These are phyloP conservation scores for Smittium culicis DNA, from an alignment of 371 early-diverging fungal species.

Conservation along the genomic window DNA sequence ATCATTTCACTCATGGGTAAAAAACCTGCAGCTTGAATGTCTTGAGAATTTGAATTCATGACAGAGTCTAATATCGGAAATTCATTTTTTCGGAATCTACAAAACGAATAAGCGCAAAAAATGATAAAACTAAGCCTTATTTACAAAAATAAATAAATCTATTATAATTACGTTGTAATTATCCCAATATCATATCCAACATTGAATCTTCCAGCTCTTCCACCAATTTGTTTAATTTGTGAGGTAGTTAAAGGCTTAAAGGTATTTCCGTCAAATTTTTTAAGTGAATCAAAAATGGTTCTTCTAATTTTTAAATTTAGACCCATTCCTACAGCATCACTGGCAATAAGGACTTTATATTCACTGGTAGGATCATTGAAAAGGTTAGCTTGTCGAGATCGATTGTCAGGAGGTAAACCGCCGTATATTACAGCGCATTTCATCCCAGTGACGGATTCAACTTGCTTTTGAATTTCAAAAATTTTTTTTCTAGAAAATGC, in stretches of 20 bases:
- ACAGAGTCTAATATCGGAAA: conserved; percentile 9
- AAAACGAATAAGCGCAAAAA: conserved; percentile 2
- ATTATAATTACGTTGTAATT: conserved; percentile 37
- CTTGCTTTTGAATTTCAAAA: conserved; percentile 53
- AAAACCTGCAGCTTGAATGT: conserved; percentile 8
- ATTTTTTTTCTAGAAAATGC: conserved; percentile 71
- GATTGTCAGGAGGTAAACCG: conserved; percentile 79
- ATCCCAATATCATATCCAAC: conserved; percentile 45
- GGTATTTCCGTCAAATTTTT: conserved; percentile 62
- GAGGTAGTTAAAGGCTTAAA: conserved; percentile 42
- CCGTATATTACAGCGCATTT: conserved; percentile 90
- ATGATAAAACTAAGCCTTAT: too few relatives aligned
- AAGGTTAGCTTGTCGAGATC: conserved; percentile 71
- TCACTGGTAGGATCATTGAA: conserved; percentile 76
- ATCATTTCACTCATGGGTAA: not conserved
- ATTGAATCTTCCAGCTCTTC: conserved; percentile 84
- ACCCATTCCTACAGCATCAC: conserved; percentile 96
- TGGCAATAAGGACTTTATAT: conserved; percentile 78
- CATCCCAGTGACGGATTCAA: conserved; percentile 59
- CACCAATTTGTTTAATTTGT: conserved; percentile 87
- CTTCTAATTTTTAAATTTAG: conserved; percentile 85
- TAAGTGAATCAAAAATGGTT: conserved; percentile 57
- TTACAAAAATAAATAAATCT: too few relatives aligned
- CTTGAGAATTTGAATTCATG: conserved; percentile 23
- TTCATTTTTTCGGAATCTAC: conserved; percentile 16